phyloP scores from a whole-genome alignment of 768 basidiomycete genomes.

The Leccinum incarnatum region DNA sequence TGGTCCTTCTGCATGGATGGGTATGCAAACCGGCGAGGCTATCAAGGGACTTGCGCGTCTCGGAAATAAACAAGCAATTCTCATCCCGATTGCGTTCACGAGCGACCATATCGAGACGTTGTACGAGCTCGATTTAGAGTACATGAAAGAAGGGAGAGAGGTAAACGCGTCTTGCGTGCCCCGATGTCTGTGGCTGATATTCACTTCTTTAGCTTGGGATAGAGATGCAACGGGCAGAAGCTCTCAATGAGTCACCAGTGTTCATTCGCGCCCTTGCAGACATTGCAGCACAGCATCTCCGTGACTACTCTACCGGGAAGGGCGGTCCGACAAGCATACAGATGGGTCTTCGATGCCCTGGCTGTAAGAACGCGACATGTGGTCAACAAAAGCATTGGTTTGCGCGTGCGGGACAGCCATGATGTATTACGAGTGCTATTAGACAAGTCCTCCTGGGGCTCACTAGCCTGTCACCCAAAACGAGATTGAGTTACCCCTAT shows the following conservation, averaged over 20 bases:
- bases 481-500: not conserved
- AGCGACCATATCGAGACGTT: conserved; percentile 99
- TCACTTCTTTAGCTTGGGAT: conserved; percentile 71
- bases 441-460: not conserved
- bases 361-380: conserved; percentile 89
- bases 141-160: conserved; percentile 86
- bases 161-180: conserved; percentile 41
- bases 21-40: conserved; percentile 91
- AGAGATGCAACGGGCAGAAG: conserved; percentile 83
- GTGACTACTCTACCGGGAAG: conserved; percentile 54
- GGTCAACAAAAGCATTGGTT: conserved; percentile 89
- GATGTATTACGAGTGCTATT: conserved; percentile 18
- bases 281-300: conserved; percentile 78
- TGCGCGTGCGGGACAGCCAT: conserved; percentile 62
- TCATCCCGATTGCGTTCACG: conserved; percentile 97
- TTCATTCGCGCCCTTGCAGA: conserved; percentile 95
- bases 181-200: not conserved
- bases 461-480: not conserved
- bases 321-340: conserved; percentile 70
- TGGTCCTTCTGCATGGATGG: conserved; percentile 97
- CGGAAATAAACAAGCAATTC: conserved; percentile 71
- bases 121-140: conserved; percentile 94
- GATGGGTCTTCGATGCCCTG: conserved; percentile 86
- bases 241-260: conserved; percentile 92
- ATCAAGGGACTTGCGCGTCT: conserved; percentile 81